These are phyloP conservation scores for Cryptosporidium viatorum DNA, from an alignment of 169 alveolate genomes.

Conservation along the genomic window DNA sequence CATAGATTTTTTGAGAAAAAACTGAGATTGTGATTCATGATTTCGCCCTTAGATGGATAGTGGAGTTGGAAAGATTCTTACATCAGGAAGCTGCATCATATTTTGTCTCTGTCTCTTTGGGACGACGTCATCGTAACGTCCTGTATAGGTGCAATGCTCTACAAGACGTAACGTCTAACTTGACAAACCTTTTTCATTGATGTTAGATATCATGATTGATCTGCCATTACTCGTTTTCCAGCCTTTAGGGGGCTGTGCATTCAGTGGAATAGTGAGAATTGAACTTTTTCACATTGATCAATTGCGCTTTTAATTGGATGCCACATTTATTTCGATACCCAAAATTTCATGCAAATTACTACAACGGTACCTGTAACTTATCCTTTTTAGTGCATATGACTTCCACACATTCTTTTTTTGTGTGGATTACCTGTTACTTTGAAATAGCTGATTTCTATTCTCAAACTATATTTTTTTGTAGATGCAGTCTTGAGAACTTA, in stretches of 20 bases:
- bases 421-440: background rate
- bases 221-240: background rate
- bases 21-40: background rate
- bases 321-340: background rate
- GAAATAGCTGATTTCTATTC: background rate
- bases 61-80: constrained; percentile 10
- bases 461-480: background rate
- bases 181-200: constrained; percentile 39
- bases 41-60: background rate
- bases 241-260: background rate
- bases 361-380: background rate
- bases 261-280: background rate
- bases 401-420: background rate
- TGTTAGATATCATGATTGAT: constrained; percentile 7
- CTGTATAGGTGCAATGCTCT: constrained; percentile 76
- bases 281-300: background rate
- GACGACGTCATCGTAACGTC: constrained; percentile 78
- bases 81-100: constrained; percentile 38
- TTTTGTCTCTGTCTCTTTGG: constrained; percentile 77
- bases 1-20: background rate
- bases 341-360: background rate
- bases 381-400: background rate
- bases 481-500: background rate
- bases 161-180: constrained; percentile 77
- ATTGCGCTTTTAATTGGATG: background rate